phyloP scores from a whole-genome alignment of 495 filamentous ascomycete species.

The Penicillium desertorum region DNA sequence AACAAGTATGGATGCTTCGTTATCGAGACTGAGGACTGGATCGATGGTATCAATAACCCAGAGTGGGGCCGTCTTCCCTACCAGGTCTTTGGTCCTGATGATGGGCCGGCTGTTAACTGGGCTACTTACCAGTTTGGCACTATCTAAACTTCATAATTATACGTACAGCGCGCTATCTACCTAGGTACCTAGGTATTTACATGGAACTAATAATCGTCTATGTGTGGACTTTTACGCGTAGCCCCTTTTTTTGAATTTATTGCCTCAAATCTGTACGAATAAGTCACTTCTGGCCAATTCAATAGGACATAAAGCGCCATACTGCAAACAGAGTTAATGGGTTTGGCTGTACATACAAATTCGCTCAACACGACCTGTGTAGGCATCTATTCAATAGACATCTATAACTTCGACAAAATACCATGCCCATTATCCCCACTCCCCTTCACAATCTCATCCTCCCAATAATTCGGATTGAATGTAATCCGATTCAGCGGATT shows the following conservation, averaged over 20 bases:
- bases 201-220: constrained; percentile 4
- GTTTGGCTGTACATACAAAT: background rate
- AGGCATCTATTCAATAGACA: background rate
- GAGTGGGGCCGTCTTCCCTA: constrained; percentile 63
- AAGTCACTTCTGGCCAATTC: background rate
- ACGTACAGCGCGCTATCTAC: background rate
- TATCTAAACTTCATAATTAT: constrained; percentile 11
- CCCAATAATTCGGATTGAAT: constrained; percentile 50
- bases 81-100: constrained; percentile 65
- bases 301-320: background rate
- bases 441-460: constrained; percentile 51
- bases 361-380: background rate
- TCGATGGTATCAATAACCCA: constrained; percentile 78
- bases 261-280: background rate
- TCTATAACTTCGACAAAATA: constrained; percentile 28
- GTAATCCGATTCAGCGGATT: constrained; percentile 49
- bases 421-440: constrained; percentile 24
- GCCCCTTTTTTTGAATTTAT: background rate
- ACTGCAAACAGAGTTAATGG: background rate
- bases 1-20: constrained; percentile 72
- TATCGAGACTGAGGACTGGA: constrained; percentile 64
- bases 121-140: constrained; percentile 63
- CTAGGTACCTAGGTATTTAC: too few species aligned
- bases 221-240: background rate
- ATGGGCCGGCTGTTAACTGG: constrained; percentile 60